These are phyloP conservation scores for Microbotryum intermedium DNA, from an alignment of 1,284 basidiomycete species.

Conservation along the genomic window DNA sequence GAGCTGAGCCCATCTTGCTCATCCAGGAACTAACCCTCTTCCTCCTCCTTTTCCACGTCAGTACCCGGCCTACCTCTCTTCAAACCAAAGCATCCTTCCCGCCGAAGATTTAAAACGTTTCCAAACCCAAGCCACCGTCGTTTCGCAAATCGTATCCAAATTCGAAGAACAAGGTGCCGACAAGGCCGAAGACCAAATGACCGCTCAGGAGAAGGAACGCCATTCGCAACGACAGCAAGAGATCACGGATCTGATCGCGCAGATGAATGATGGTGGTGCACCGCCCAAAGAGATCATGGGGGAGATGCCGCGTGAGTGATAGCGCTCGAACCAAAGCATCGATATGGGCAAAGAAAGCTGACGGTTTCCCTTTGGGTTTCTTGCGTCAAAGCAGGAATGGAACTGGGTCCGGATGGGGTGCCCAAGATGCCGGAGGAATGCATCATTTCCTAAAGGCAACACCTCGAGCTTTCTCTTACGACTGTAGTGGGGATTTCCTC, in stretches of 20 bases:
- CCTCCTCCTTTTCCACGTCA: constrained; percentile 41
- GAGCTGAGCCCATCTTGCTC: background rate
- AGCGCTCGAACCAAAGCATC: background rate
- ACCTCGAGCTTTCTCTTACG: too few species aligned
- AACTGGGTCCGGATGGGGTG: constrained; percentile 51
- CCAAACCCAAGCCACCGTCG: constrained; percentile 56
- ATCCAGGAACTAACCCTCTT: background rate
- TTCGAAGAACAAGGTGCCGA: constrained; percentile 55
- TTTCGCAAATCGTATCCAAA: constrained; percentile 58
- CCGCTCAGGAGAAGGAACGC: constrained; percentile 52
- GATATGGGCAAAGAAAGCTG: background rate
- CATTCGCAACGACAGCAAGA: constrained; percentile 49
- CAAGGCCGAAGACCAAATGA: constrained; percentile 14
- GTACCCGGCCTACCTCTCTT: constrained; percentile 75
- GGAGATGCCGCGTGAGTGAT: constrained; percentile 63
- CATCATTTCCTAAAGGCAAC: constrained; percentile 3
- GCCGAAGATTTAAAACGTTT: constrained; percentile 61
- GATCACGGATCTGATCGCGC: constrained; percentile 61
- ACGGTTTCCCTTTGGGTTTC: background rate
- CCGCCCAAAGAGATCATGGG: constrained; percentile 89
- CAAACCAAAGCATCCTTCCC: constrained; percentile 45
- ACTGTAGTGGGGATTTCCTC: too few species aligned
- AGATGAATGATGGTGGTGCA: constrained; percentile 79
- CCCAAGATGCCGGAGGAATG: constrained; percentile 47
- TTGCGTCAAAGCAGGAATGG: constrained; percentile 19